Evolutionary conservation across 768 basidiomycete genomes (phyloP), one percentile per base, ranked within the genome.

Genomic region (Psilocybe cubensis): DNA sequence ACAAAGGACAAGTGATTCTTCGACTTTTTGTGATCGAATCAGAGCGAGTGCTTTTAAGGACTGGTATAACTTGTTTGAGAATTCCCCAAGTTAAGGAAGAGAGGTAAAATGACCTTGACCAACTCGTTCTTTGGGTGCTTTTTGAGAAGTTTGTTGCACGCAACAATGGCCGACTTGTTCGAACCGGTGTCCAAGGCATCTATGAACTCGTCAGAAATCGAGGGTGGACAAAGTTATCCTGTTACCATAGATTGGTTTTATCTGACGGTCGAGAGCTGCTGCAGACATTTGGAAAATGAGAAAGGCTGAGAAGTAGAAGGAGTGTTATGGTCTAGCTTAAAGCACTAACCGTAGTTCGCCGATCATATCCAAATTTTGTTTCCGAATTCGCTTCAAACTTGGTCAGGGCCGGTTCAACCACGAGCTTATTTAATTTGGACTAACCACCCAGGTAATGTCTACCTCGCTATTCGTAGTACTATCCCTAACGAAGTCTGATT

Each of bases 141-240:
- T 74, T 93, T 94, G 63, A 94, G 81, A 25, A 94, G 71, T 73
- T 94, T 94, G 72, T 92, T 94, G 75, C 92, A 93, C 7, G 86
- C 80, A 38, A 92, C 85, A 53, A 94, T 82, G 18, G 93, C 92
- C 35, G 89, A 86, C 76, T 94, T 94, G 77, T 90, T 91, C 12
- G 91, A 91, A 45, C 89, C 88, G 43, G 85, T 90, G 75, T 94
- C 92, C 61, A 94, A 78, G 44, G 92, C 87, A 81, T 94, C 92
- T 94, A 69, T 3, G 48, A 11, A 24, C 11, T 21, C 20, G 31
- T 49, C 7, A 54, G 29, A 43, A 57, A 3, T 44, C 50, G 43
- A 45, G 35, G 45, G n/a, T 35, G 35, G 35, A 18, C 50, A 31
- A 48, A 52, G 54, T 38, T 20, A 41, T 14, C 11, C 29, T 25